Conservation (phyloP, 1,139 yeast species). For the Taphrina sp. region DNA sequence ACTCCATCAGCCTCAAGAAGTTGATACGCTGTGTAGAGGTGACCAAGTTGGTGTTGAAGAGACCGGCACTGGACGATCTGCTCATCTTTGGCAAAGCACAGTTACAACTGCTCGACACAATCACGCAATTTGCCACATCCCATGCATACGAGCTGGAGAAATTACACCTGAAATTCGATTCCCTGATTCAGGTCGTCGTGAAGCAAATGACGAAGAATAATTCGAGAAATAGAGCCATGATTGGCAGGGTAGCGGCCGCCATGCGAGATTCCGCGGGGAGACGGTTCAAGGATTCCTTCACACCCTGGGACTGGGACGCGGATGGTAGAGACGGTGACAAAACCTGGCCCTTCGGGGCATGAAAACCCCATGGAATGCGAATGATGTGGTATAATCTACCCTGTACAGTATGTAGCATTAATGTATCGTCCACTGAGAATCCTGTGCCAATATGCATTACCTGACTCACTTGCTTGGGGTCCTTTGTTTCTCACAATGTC, state of each 20-base stretch:
- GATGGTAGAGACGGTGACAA: conserved; percentile 12
- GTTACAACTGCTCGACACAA: conserved; percentile 15
- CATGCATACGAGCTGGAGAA: conserved; percentile 21
- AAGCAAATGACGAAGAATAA: conserved; percentile 1
- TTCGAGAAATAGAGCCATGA: conserved; percentile 2
- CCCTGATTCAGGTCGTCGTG: conserved; percentile 6
- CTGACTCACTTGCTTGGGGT: no score
- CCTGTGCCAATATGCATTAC: no score
- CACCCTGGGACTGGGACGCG: conserved; percentile 19
- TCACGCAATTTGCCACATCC: background rate
- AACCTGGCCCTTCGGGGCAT: conserved; percentile 4
- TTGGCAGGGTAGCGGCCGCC: conserved; percentile 3
- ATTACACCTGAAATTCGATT: background rate
- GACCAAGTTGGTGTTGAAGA: conserved; percentile 9
- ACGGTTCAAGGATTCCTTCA: conserved; percentile 14
- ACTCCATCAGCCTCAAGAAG: background rate
- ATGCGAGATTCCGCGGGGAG: conserved; percentile 1
- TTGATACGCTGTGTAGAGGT: conserved; percentile 13
- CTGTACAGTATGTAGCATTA: no score
- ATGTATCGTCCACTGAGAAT: no score
- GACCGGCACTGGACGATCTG: conserved; percentile 14
- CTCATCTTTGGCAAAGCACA: conserved; percentile 16
- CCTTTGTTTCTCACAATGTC: no score
- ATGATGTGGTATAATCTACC: no score
- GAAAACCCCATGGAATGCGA: no score